Conservation (phyloP, 768 basidiomycete genomes). For the Melanogaster broomeanus region DNA sequence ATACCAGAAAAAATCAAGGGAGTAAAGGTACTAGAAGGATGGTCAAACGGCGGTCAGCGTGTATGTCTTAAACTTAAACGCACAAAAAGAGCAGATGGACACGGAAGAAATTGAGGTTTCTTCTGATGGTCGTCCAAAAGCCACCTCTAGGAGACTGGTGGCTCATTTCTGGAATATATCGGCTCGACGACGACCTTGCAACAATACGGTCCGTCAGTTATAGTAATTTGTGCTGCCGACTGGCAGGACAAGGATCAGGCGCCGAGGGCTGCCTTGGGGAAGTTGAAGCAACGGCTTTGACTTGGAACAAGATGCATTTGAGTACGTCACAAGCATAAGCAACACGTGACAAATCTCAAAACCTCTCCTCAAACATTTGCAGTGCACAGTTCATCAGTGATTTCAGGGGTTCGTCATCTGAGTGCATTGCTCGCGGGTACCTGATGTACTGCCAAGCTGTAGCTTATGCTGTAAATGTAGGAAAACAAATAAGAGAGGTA, state of each 20-base stretch:
- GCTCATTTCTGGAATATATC: background rate
- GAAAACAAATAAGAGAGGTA: slow-evolving; percentile 15
- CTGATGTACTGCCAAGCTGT: slow-evolving; percentile 24
- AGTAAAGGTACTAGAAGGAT: slow-evolving; percentile 57
- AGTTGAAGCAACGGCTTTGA: too few relatives aligned
- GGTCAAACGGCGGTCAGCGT: slow-evolving; percentile 2
- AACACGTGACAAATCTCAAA: background rate
- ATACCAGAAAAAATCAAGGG: slow-evolving; percentile 80
- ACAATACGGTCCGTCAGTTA: background rate
- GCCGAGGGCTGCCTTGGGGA: too few relatives aligned
- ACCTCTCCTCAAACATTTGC: background rate
- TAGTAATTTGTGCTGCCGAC: background rate
- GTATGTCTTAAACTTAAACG: slow-evolving; percentile 26
- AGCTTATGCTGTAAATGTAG: slow-evolving; percentile 23
- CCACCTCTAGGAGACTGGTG: background rate
- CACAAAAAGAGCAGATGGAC: slow-evolving; percentile 64
- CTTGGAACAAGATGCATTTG: too few relatives aligned
- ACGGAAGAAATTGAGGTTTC: slow-evolving; percentile 68
- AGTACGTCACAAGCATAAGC: too few relatives aligned
- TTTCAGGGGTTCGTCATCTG: slow-evolving; percentile 13
- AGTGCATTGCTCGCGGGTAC: slow-evolving; percentile 23
- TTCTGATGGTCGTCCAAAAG: slow-evolving; percentile 31
- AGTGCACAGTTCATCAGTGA: too few relatives aligned
- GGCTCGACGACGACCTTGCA: background rate
- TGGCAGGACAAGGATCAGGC: background rate